These are phyloP conservation scores for Bassia scoparia DNA, from an alignment of 148 eudicot genomes.

Conservation along the genomic window DNA sequence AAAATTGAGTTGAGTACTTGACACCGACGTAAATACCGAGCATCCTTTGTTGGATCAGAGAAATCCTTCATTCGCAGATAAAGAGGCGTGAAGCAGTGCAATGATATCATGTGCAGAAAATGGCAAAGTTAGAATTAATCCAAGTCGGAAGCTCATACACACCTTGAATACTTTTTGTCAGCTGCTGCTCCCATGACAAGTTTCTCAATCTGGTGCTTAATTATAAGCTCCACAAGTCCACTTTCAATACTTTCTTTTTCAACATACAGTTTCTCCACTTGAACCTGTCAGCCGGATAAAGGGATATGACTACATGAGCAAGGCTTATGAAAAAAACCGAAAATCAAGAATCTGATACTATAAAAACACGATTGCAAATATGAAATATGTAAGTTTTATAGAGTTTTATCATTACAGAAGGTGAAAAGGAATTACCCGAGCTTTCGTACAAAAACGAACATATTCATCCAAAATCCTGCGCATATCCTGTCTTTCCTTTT, in stretches of 20 bases:
- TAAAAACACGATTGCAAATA: neutral
- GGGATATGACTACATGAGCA: neutral
- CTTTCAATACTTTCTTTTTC: conserved; percentile 60
- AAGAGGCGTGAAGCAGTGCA: neutral
- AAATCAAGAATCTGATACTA: neutral
- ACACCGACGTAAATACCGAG: neutral
- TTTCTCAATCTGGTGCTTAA: conserved; percentile 46
- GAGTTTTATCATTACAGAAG: neutral
- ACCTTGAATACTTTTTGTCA: conserved; percentile 59
- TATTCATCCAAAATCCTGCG: conserved; percentile 45
- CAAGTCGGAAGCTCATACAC: neutral
- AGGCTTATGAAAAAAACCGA: neutral
- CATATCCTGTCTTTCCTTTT: conserved; percentile 56
- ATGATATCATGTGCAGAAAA: neutral
- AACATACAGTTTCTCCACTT: conserved; percentile 41
- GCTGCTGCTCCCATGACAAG: conserved; percentile 96
- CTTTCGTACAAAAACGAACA: conserved; percentile 39
- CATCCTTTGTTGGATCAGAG: neutral
- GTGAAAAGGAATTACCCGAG: conserved; percentile 46
- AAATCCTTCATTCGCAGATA: neutral
- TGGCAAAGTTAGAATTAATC: neutral
- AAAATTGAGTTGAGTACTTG: conserved; percentile 4
- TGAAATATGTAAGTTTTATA: neutral
- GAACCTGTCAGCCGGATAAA: conserved; percentile 32
- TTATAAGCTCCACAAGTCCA: conserved; percentile 70